Evolutionary conservation across 2,329 filamentous ascomycete genomes (phyloP).

Genomic region (Alternaria brassicicola): DNA sequence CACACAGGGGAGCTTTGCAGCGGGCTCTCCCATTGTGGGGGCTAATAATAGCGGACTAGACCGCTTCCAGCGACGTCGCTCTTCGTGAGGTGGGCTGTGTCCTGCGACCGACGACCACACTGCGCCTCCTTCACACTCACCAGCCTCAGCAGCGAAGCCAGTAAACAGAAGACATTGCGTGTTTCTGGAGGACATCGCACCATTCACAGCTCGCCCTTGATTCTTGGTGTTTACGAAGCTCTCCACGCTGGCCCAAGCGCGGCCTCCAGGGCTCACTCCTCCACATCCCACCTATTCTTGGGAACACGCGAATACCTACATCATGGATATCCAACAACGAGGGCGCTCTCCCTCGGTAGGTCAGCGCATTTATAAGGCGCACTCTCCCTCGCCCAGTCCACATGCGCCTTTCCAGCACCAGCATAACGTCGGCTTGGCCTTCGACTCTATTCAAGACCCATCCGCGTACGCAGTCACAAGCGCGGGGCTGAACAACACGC

Average conservation of each 20-base stretch:
- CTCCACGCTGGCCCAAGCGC: constrained; percentile 29
- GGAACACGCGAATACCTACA: constrained; percentile 55
- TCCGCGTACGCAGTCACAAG: constrained; percentile 38
- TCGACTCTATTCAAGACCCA: constrained; percentile 50
- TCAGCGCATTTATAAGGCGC: constrained; percentile 69
- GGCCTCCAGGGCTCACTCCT: constrained; percentile 19
- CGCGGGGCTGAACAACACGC: constrained; percentile 46
- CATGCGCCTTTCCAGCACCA: constrained; percentile 60
- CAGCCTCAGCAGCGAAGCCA: constrained; percentile 32
- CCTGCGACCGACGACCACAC: constrained; percentile 24
- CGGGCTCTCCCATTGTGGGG: constrained; percentile 13
- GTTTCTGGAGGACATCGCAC: constrained; percentile 26
- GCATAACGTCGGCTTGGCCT: constrained; percentile 59
- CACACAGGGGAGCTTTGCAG: constrained; percentile 15
- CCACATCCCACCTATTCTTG: constrained; percentile 34
- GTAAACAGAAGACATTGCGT: constrained; percentile 23
- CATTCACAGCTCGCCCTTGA: constrained; percentile 29
- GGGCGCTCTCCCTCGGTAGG: constrained; percentile 68
- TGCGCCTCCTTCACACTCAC: constrained; percentile 36
- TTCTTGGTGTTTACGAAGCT: constrained; percentile 10
- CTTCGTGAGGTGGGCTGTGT: constrained; percentile 20
- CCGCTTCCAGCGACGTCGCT: constrained; percentile 19
- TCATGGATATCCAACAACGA: constrained; percentile 55
- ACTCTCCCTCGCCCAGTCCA: constrained; percentile 68
- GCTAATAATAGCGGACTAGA: constrained; percentile 17